These are phyloP conservation scores for Sutorius australiensis DNA, from an alignment of 768 basidiomycete genomes.

Conservation along the genomic window DNA sequence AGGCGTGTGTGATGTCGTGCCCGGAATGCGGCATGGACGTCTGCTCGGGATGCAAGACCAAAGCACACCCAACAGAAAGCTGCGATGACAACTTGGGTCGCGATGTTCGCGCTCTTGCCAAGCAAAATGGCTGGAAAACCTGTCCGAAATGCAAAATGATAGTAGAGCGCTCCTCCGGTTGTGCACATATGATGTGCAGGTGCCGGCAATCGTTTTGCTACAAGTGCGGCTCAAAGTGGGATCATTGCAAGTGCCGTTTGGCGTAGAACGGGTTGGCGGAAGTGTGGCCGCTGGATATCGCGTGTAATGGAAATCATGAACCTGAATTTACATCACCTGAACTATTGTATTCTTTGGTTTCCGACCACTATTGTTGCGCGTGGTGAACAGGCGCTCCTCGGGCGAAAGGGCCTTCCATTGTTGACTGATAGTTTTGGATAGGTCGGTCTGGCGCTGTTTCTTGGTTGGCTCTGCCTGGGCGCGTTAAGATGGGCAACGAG, in stretches of 20 bases:
- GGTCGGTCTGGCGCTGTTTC: constrained; percentile 75
- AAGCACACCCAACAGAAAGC: constrained; percentile 35
- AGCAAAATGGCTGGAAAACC: constrained; percentile 50
- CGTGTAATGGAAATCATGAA: neutral
- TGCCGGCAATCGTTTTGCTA: constrained; percentile 34
- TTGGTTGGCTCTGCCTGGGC: constrained; percentile 39
- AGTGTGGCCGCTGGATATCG: neutral
- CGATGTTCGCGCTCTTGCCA: constrained; percentile 46
- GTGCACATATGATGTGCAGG: constrained; percentile 57
- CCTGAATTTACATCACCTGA: neutral
- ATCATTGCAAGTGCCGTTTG: neutral
- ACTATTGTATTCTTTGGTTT: neutral
- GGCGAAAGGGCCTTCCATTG: constrained; percentile 68
- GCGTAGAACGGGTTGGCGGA: neutral
- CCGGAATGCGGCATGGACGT: constrained; percentile 36
- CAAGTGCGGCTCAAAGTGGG: constrained; percentile 14
- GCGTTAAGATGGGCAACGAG: neutral
- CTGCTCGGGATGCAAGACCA: constrained; percentile 49
- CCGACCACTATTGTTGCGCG: neutral
- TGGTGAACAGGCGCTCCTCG: constrained; percentile 52
- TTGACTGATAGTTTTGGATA: constrained; percentile 78
- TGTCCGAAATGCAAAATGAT: constrained; percentile 56
- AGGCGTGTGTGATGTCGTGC: constrained; percentile 32
- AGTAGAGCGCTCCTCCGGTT: constrained; percentile 52
- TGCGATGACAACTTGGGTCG: constrained; percentile 43